Base-by-base conservation (phyloP, 257 asterid genomes). In the Phtheirospermum japonicum region DNA sequence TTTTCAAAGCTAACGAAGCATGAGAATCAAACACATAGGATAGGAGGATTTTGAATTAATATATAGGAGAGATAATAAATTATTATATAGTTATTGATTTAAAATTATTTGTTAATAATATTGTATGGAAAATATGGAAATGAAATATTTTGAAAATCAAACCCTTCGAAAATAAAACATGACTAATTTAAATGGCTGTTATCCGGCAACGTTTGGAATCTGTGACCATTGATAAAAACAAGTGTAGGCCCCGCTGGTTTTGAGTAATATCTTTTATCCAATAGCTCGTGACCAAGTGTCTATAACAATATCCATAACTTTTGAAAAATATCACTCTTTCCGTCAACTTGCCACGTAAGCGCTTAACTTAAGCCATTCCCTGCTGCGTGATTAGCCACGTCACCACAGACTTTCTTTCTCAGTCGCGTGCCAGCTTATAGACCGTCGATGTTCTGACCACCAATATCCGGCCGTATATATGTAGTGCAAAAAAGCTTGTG, bases 351-450 rank as follows among this genome's bases (percentile, higher is more conserved):
- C 74, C 82, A 73, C 77, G 80, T 70, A 42, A 31, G 37, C 42
- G 18, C 66, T 9, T 54, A 42, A 30, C 54, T 51, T 55, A 11
- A 5, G 26, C 1, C 9, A 14, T 56, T 31, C 69, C 30, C 61
- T 42, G 75, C 73, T 68, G 34, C 37, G 73, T 46, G 70, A 5
- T 31, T 32, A 20, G 70, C 76, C 78, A 78, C 83, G 74, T 78
- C 80, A 67, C 73, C 72, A 9, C 1, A 48, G 6, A 11, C 2
- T 9, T 32, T 34, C 49, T 62, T 7, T 2, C 13, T 32, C 56
- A 0, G 28, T 11, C 68, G 13, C 52, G 71, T 70, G 79, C 68
- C 4, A 51, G 13, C 12, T 14, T 6, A 14, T 1, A 0, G 0
- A 30, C 73, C 80, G 71, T 77, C 42, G 71, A 77, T 71, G 12